Conservation (phyloP, 2,329 filamentous ascomycete genomes). For the Colletotrichum sp. region DNA sequence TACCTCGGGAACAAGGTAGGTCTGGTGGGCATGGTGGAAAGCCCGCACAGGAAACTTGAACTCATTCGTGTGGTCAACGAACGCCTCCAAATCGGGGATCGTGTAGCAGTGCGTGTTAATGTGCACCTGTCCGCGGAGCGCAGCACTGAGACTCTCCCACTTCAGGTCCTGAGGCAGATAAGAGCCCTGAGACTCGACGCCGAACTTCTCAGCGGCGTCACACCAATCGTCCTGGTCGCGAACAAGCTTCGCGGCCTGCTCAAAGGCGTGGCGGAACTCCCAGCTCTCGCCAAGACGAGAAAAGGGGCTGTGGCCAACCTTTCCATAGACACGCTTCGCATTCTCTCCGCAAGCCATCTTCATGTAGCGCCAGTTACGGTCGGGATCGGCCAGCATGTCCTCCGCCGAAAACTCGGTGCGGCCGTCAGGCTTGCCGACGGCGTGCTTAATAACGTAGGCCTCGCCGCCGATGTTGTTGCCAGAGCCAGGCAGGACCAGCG, state of each 20-base stretch:
- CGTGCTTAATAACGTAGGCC: slow-evolving; percentile 72
- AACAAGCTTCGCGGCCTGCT: slow-evolving; percentile 62
- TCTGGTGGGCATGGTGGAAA: slow-evolving; percentile 74
- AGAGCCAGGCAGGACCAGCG: slow-evolving; percentile 69
- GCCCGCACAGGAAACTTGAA: slow-evolving; percentile 71
- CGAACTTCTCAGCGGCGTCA: slow-evolving; percentile 54
- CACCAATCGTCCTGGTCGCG: slow-evolving; percentile 74
- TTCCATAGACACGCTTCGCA: slow-evolving; percentile 66
- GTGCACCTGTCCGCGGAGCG: slow-evolving; percentile 69
- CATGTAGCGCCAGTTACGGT: slow-evolving; percentile 71
- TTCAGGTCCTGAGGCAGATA: slow-evolving; percentile 68
- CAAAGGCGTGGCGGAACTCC: slow-evolving; percentile 71
- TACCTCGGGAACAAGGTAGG: slow-evolving; percentile 69
- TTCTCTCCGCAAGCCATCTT: slow-evolving; percentile 82
- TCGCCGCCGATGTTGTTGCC: slow-evolving; percentile 79
- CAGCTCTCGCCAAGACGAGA: slow-evolving; percentile 73
- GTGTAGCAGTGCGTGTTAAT: slow-evolving; percentile 78
- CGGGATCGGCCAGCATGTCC: slow-evolving; percentile 71
- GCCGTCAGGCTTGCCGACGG: slow-evolving; percentile 64
- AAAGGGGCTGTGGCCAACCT: slow-evolving; percentile 57
- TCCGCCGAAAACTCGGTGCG: slow-evolving; percentile 66
- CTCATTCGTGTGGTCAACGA: slow-evolving; percentile 74
- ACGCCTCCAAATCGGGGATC: slow-evolving; percentile 70
- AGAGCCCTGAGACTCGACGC: slow-evolving; percentile 53
- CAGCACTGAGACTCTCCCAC: slow-evolving; percentile 68